Evolutionary conservation across 495 filamentous ascomycete genomes (phyloP), one percentile per base, ranked within the genome.

Genomic region (Aspergillus heteromorphus): DNA sequence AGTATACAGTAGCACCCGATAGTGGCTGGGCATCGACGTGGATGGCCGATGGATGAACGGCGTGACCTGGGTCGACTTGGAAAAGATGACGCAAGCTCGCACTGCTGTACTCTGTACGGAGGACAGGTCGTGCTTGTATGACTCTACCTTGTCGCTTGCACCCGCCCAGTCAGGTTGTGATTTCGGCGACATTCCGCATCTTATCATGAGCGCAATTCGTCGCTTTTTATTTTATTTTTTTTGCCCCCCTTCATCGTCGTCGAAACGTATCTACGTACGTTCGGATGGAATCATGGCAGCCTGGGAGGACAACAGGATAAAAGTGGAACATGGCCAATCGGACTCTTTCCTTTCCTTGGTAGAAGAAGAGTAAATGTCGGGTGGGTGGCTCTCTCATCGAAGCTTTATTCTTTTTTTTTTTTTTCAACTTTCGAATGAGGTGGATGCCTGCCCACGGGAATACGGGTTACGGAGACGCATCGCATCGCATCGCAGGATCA

Each of bases 51-150:
- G 25, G 13, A 1, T 21, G 14, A n/a, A n/a, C n/a, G n/a, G n/a
- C n/a, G n/a, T 45, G 11, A 16, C 11, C 43, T 27, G 14, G 43
- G 5, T 27, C 21, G 21, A 23, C 2, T 29, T 27, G 6, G 18
- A 16, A n/a, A n/a, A 14, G 43, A 47, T 47, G 43, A 47, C 43
- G 43, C 43, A 47, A 47, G 43, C 43, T 27, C 11, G 16, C 43
- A 27, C 43, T 47, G 27, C 27, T 20, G 21, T 25, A 45, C 42
- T 13, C 23, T 27, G 23, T 27, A 27, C 23, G 7, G 23, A 4
- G 3, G 7, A 27, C 23, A 27, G 23, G 23, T 45, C 17, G 34
- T n/a, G 13, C 34, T 38, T 38, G 34, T 38, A 13, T 38, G 13
- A 38, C 34, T 38, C 34, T 38, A 38, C n/a, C n/a, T n/a, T n/a